phyloP scores from a whole-genome alignment of 129 eudicot genomes.

The Glebionis coronaria region DNA sequence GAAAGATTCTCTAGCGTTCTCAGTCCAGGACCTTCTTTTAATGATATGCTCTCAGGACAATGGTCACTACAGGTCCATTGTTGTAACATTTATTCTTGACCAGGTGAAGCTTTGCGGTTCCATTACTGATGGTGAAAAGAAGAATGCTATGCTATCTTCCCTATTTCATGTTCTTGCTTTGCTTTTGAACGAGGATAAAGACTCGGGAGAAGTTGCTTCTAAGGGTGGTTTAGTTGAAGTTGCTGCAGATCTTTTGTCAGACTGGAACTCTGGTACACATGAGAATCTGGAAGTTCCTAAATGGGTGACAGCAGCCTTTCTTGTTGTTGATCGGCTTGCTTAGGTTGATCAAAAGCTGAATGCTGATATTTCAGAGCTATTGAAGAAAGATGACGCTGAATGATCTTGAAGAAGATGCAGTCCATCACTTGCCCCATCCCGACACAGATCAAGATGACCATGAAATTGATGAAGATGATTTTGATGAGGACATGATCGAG shows the following conservation, averaged over 20 bases:
- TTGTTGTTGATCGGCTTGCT: constrained; percentile 79
- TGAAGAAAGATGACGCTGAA: constrained; percentile 58
- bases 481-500: constrained; percentile 93
- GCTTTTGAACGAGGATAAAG: constrained; percentile 81
- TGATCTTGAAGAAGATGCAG: constrained; percentile 86
- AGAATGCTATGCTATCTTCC: constrained; percentile 53
- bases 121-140: constrained; percentile 51
- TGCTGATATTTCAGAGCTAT: constrained; percentile 62
- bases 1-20: constrained; percentile 80
- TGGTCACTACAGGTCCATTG: constrained; percentile 68
- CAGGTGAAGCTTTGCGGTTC: constrained; percentile 71
- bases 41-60: constrained; percentile 91
- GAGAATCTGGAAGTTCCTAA: constrained; percentile 58
- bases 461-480: constrained; percentile 88
- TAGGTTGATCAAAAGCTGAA: constrained; percentile 73
- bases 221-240: constrained; percentile 76
- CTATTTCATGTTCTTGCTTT: constrained; percentile 87
- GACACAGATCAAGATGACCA: constrained; percentile 97
- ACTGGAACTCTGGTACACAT: constrained; percentile 47
- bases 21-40: constrained; percentile 82
- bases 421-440: constrained; percentile 72
- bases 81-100: constrained; percentile 65
- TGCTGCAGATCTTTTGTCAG: constrained; percentile 65
- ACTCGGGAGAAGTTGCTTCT: constrained; percentile 72
- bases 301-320: constrained; percentile 95